These are phyloP conservation scores for Eremothecium sinecaudum DNA, from an alignment of 1,139 yeast species.

Conservation along the genomic window DNA sequence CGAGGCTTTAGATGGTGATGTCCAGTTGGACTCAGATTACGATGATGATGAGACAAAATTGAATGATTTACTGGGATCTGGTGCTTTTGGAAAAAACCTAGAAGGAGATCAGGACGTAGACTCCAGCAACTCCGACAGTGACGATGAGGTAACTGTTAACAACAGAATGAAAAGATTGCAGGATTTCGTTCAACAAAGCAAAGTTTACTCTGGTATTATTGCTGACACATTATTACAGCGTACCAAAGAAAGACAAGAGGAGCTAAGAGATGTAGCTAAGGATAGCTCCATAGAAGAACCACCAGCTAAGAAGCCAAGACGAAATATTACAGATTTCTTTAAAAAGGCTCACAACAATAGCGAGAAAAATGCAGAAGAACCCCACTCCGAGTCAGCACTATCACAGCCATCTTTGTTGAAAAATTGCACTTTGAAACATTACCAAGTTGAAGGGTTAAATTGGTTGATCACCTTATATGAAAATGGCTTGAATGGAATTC, in stretches of 20 bases:
- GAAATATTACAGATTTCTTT: constrained; percentile 23
- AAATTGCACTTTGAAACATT: constrained; percentile 66
- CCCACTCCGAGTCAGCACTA: constrained; percentile 12
- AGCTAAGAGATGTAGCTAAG: constrained; percentile 10
- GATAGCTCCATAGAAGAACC: constrained; percentile 15
- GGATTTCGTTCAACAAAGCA: constrained; percentile 70
- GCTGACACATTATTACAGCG: constrained; percentile 61
- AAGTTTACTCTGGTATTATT: constrained; percentile 72
- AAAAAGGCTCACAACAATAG: constrained; percentile 8
- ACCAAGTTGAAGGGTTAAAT: constrained; percentile 82
- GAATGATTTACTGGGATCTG: constrained; percentile 14
- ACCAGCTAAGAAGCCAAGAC: constrained; percentile 18
- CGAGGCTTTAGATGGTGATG: constrained; percentile 12
- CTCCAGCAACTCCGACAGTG: constrained; percentile 10
- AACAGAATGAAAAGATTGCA: constrained; percentile 53
- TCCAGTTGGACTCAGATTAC: constrained; percentile 25
- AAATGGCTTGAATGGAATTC: constrained; percentile 87
- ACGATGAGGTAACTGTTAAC: constrained; percentile 22
- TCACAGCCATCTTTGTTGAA: constrained; percentile 58
- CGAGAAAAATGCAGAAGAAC: constrained; percentile 10
- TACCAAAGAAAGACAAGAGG: constrained; percentile 27
- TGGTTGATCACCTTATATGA: constrained; percentile 85
- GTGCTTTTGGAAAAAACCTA: constrained; percentile 13
- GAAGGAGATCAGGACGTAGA: constrained; percentile 8
- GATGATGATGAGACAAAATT: constrained; percentile 20